Conservation (phyloP, 2,329 filamentous ascomycete species). For the Alternaria sp. region DNA sequence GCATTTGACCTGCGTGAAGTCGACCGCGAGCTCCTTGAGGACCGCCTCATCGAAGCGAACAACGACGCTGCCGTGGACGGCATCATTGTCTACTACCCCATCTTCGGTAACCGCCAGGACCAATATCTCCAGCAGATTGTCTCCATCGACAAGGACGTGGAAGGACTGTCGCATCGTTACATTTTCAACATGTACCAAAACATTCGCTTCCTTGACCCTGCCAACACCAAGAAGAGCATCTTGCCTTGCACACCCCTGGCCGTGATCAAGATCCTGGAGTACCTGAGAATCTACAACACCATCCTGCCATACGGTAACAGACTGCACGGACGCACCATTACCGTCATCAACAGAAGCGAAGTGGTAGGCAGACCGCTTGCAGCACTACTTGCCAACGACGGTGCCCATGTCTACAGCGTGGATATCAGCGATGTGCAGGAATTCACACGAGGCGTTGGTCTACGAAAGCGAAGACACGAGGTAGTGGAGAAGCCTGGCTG, state of each 20-base stretch:
- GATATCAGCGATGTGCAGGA: constrained; percentile 90
- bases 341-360: constrained; percentile 94
- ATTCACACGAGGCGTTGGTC: constrained; percentile 87
- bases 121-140: constrained; percentile 96
- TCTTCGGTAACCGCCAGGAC: constrained; percentile 90
- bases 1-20: constrained; percentile 84
- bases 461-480: constrained; percentile 84
- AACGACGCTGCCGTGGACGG: constrained; percentile 76
- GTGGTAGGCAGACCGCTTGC: constrained; percentile 93
- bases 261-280: constrained; percentile 95
- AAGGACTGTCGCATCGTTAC: constrained; percentile 91
- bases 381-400: constrained; percentile 92
- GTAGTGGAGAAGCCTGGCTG: constrained; percentile 83
- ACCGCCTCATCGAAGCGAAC: constrained; percentile 85
- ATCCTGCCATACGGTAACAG: constrained; percentile 92
- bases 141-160: constrained; percentile 88
- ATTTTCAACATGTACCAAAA: constrained; percentile 99
- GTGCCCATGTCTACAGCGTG: constrained; percentile 92
- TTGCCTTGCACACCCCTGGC: constrained; percentile 95
- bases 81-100: constrained; percentile 98
- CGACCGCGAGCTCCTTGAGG: constrained; percentile 87
- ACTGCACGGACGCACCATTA: constrained; percentile 91
- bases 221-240: constrained; percentile 84
- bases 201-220: constrained; percentile 86
- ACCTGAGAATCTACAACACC: constrained; percentile 94